Evolutionary conservation across 495 filamentous ascomycete genomes (phyloP).

Genomic region (Xanthoparmelia taractica): DNA sequence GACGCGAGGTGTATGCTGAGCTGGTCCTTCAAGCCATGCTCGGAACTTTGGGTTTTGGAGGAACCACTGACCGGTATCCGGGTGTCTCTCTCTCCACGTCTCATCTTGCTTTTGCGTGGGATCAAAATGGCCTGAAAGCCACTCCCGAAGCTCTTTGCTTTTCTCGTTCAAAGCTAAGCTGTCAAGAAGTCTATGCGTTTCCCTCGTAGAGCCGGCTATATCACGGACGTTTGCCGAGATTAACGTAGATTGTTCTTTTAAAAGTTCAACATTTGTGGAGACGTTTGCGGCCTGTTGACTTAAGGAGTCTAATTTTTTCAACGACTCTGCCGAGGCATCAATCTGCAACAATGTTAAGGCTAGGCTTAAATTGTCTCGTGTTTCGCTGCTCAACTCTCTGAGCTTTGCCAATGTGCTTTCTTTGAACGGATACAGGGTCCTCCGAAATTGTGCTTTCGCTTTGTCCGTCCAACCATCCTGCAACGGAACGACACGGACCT

Average conservation of each 20-base stretch:
- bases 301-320: neutral
- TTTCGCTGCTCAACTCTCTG: neutral
- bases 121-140: neutral
- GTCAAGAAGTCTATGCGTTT: neutral
- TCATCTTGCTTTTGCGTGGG: neutral
- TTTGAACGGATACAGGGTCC: conserved; percentile 3
- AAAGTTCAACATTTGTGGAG: neutral
- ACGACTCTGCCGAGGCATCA: neutral
- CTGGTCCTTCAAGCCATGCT: neutral
- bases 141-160: neutral
- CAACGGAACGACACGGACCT: neutral
- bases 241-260: neutral
- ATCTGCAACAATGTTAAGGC: neutral
- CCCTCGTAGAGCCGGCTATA: neutral
- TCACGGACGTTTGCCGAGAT: neutral
- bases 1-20: neutral
- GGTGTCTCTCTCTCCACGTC: neutral
- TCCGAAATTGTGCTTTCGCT: conserved; percentile 3
- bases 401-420: conserved; percentile 1
- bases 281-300: neutral
- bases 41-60: neutral
- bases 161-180: neutral
- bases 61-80: conserved; percentile 1
- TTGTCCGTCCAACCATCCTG: neutral
- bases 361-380: neutral